These are phyloP conservation scores for Suillus subaureus DNA, from an alignment of 768 basidiomycete genomes.

Conservation along the genomic window DNA sequence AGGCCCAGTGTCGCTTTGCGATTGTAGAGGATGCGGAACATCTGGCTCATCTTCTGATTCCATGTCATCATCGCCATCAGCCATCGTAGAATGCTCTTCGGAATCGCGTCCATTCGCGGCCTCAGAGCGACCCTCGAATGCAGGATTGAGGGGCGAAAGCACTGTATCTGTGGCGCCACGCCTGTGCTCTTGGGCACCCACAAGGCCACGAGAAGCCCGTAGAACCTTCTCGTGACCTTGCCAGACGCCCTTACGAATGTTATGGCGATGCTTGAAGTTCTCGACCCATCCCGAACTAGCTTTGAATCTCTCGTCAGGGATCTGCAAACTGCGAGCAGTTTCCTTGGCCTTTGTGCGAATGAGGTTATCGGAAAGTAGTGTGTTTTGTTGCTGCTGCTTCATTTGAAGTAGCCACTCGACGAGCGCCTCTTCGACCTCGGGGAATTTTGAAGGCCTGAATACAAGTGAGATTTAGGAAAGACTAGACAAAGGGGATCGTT, in stretches of 20 bases:
- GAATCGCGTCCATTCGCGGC: conserved; percentile 25
- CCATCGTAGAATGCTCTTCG: conserved; percentile 22
- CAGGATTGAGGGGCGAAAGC: conserved; percentile 42
- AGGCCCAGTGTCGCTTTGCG: conserved; percentile 28
- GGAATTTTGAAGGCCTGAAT: conserved; percentile 76
- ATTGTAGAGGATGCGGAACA: conserved; percentile 27
- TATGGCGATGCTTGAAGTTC: conserved; percentile 85
- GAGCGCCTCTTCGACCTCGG: conserved; percentile 70
- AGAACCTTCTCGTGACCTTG: conserved; percentile 40
- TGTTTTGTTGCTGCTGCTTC: conserved; percentile 44
- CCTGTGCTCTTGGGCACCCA: conserved; percentile 37
- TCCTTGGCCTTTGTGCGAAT: conserved; percentile 70
- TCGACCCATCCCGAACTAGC: conserved; percentile 93
- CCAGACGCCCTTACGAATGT: conserved; percentile 70
- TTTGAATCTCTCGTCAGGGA: conserved; percentile 78
- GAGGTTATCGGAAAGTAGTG: conserved; percentile 62
- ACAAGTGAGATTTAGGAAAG: conserved; percentile 16
- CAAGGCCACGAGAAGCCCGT: conserved; percentile 32
- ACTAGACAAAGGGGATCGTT: conserved; percentile 18
- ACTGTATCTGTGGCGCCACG: conserved; percentile 35
- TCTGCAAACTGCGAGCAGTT: conserved; percentile 56
- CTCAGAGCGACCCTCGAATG: conserved; percentile 38
- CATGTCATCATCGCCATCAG: conserved; percentile 38
- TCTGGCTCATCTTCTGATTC: conserved; percentile 39
- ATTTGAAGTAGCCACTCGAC: conserved; percentile 61